Evolutionary conservation across 164 flowering plant species (phyloP).

Genomic region (Vitis rotundifolia): DNA sequence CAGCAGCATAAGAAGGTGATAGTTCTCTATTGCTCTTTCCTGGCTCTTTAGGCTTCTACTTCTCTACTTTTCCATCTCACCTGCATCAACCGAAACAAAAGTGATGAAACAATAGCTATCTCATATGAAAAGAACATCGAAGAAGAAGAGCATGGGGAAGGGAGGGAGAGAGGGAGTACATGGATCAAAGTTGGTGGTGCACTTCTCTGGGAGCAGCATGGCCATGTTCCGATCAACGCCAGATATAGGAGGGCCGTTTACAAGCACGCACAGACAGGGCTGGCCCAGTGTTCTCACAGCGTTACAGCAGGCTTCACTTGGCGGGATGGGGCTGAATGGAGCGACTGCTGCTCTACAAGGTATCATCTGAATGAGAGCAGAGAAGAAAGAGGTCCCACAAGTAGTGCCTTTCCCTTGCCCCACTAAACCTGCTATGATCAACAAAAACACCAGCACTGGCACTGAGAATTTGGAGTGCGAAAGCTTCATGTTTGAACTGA

Average conservation of each 20-base stretch:
- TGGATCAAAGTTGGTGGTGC: conserved; percentile 69
- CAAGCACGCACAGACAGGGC: conserved; percentile 75
- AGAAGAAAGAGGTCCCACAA: conserved; percentile 75
- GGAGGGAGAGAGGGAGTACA: conserved; percentile 32
- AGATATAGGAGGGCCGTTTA: conserved; percentile 83
- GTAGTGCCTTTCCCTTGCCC: conserved; percentile 31
- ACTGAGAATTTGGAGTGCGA: conserved; percentile 7
- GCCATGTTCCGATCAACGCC: conserved; percentile 87
- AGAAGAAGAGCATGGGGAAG: not conserved
- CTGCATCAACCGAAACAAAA: not conserved
- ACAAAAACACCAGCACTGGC: conserved; percentile 23
- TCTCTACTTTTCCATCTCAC: not conserved
- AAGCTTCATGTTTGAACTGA: conserved; percentile 27
- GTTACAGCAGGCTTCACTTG: conserved; percentile 74
- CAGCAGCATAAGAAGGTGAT: not conserved
- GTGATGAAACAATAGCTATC: not conserved
- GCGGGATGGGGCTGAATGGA: conserved; percentile 72
- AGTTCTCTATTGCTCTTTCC: too few relatives aligned
- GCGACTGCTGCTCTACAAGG: conserved; percentile 87
- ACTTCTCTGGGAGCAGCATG: conserved; percentile 73
- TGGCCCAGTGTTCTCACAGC: conserved; percentile 71
- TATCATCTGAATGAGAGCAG: conserved; percentile 72
- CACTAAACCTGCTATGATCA: conserved; percentile 30
- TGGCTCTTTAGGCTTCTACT: too few relatives aligned
- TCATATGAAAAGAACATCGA: conserved; percentile 7